Base-by-base conservation (phyloP, 495 filamentous ascomycete species). In the Penicillium parvum region DNA sequence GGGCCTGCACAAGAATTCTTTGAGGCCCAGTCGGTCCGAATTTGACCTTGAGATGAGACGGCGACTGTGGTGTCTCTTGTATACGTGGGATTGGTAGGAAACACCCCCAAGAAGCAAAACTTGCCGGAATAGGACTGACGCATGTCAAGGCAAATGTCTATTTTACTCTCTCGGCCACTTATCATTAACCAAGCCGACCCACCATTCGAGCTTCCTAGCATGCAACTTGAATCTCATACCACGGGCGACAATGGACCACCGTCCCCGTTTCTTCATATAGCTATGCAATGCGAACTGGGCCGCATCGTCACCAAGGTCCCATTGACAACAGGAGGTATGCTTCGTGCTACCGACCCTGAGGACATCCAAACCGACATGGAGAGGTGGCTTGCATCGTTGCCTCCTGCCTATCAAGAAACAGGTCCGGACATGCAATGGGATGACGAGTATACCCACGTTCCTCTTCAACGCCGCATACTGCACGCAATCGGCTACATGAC, bases 401-500 rank as follows among this genome's bases (percentile, higher is more conserved):
- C 72, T 0, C 38, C 57, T 5, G 61, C 71, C 14, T 77, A 74
- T 27, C 53, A 56, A 7, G 23, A 71, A 9, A 32, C 40, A 12
- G 32, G 54, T 11, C 65, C 74, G 1, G 71, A 77, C 32, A 67
- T 58, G 1, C 66, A 58, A 14, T 71, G 72, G 63, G 75, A 79
- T 41, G 29, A 53, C 2, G 51, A 66, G 25, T 46, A 68, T 39
- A 37, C 49, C 4, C 75, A 65, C 49, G 63, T 73, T 21, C 53
- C 66, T 6, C 66, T 71, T 33, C 75, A 78, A 32, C 73, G 74
- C 16, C 58, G 55, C 10, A 74, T 76, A 37, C 50, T 77, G 17
- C 67, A 76, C 45, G 58, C 70, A 20, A 59, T 73, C 25, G 68
- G 66, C 7, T 69, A 70, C 43, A 68, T 75, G 63, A 64, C 60